Conservation (phyloP, 73 alveolate genomes). For the Paramecium caudatum region DNA sequence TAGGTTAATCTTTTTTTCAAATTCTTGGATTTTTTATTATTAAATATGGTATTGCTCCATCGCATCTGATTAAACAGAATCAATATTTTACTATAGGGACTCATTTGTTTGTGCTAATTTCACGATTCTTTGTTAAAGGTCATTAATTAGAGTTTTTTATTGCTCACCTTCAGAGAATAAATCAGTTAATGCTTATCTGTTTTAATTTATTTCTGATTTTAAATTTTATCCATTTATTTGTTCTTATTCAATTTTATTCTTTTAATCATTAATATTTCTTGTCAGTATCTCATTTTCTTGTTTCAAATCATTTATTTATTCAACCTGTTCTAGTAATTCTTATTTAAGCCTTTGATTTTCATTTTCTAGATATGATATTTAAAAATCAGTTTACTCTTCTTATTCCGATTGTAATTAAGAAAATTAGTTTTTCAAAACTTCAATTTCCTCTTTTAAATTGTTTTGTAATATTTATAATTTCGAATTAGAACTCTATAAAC, state of each 20-base stretch:
- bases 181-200: too few species aligned
- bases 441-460: neutral
- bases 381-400: neutral
- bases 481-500: neutral
- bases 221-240: neutral
- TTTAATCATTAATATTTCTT: too few species aligned
- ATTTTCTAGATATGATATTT: neutral
- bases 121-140: too few species aligned
- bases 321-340: neutral
- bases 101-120: too few species aligned
- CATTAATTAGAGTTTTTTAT: too few species aligned
- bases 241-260: neutral
- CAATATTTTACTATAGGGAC: too few species aligned
- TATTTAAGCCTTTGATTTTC: neutral
- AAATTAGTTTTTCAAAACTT: neutral
- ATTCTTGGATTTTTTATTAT: too few species aligned
- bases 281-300: neutral
- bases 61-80: too few species aligned
- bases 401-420: neutral
- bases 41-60: too few species aligned
- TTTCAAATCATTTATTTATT: neutral
- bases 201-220: neutral
- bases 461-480: neutral
- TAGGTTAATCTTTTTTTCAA: too few species aligned
- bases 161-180: too few species aligned